A percentile compares a stretch with the other conserved stretches of the same genome.
These are phyloP conservation scores for Boletus huronensis DNA, from an alignment of 768 basidiomycete species.

Conservation along the genomic window DNA sequence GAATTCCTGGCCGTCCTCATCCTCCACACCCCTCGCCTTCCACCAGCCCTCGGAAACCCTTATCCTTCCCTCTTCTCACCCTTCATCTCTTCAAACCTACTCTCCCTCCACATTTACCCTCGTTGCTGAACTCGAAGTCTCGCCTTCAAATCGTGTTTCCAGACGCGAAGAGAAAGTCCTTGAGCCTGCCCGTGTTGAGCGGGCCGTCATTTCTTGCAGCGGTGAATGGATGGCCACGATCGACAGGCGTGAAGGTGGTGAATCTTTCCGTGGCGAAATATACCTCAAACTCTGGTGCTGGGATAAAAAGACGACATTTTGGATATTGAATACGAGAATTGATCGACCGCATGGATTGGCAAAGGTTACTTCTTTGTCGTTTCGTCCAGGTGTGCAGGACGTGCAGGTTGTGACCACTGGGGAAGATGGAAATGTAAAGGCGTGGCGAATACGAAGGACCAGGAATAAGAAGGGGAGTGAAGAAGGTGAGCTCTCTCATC, in stretches of 20 bases:
- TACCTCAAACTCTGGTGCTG: conserved; percentile 92
- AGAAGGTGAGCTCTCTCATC: conserved; percentile 45
- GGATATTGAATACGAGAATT: conserved; percentile 83
- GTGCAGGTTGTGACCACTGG: conserved; percentile 68
- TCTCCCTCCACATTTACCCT: conserved; percentile 68
- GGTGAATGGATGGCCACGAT: conserved; percentile 92
- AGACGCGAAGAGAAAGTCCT: conserved; percentile 72
- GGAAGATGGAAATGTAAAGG: conserved; percentile 70
- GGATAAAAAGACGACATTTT: conserved; percentile 58
- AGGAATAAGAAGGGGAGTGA: conserved; percentile 43
- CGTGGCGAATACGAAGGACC: conserved; percentile 64
- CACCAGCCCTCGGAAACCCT: conserved; percentile 73
- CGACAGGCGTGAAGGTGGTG: conserved; percentile 69
- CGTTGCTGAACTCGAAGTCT: conserved; percentile 85
- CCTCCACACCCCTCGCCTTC: conserved; percentile 63
- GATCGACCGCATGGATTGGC: conserved; percentile 78
- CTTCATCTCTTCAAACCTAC: conserved; percentile 91
- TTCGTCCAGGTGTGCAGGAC: conserved; percentile 50
- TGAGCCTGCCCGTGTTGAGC: conserved; percentile 73
- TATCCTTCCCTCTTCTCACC: conserved; percentile 89
- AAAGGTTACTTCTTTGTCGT: conserved; percentile 61
- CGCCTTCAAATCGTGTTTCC: conserved; percentile 89
- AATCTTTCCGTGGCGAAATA: conserved; percentile 60
- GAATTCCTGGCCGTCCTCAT: conserved; percentile 35
- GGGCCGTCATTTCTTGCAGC: conserved; percentile 57